Conservation (phyloP, 768 basidiomycete species). For the Podaxis sp. region DNA sequence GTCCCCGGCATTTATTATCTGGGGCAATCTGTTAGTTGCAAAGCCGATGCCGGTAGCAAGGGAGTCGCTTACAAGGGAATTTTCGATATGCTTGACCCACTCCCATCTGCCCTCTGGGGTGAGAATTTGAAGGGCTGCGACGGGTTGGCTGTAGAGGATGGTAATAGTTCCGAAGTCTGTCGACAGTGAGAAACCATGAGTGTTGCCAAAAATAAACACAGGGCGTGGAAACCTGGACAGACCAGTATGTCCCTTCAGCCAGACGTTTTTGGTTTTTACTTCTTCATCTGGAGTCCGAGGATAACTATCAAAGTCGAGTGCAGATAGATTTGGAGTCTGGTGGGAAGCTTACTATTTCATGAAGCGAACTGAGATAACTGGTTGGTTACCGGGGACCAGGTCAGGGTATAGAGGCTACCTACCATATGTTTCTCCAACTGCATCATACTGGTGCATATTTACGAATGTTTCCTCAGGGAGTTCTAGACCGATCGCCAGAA, state of each 20-base stretch:
- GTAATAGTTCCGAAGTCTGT: conserved; percentile 55
- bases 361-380: conserved; percentile 44
- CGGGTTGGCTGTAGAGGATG: conserved; percentile 61
- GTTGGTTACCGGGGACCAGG: background rate
- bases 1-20: conserved; percentile 65
- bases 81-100: conserved; percentile 59
- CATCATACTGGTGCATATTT: conserved; percentile 45
- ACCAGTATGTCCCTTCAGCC: conserved; percentile 64
- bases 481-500: conserved; percentile 52
- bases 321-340: background rate
- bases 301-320: conserved; percentile 33
- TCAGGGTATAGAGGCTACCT: conserved; percentile 2
- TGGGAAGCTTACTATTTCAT: conserved; percentile 58
- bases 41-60: background rate
- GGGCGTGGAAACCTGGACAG: background rate
- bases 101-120: conserved; percentile 52
- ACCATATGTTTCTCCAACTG: conserved; percentile 44
- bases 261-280: conserved; percentile 49
- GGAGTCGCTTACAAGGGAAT: conserved; percentile 45
- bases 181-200: background rate
- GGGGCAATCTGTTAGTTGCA: background rate
- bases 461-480: conserved; percentile 53
- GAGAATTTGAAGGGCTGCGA: conserved; percentile 57
- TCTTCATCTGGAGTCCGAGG: conserved; percentile 52
- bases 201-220: background rate